phyloP scores from a whole-genome alignment of 2,329 filamentous ascomycete genomes.

The Fusarium xylarioides region DNA sequence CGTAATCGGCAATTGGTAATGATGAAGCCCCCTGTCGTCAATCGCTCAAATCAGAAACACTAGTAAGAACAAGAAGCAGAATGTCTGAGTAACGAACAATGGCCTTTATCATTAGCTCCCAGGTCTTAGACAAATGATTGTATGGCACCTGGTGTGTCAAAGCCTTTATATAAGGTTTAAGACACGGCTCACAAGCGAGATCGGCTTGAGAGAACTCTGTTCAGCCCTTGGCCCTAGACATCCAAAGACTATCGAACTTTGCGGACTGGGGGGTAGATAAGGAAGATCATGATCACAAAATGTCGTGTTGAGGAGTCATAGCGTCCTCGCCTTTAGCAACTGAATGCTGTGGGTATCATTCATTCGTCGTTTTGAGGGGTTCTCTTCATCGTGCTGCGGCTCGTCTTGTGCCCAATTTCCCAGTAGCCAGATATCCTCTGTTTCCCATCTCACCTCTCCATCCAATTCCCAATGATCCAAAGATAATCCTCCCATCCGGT shows the following conservation, averaged over 20 bases:
- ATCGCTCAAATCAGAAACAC: constrained; percentile 2
- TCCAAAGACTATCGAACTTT: background rate
- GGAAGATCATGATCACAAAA: background rate
- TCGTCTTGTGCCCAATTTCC: constrained; percentile 71
- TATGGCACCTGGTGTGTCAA: background rate
- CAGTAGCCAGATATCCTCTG: constrained; percentile 85
- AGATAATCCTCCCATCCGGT: constrained; percentile 67
- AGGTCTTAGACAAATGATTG: constrained; percentile 11
- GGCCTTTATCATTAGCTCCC: background rate
- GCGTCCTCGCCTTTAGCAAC: background rate
- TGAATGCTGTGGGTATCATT: constrained; percentile 10
- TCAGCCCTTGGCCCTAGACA: background rate
- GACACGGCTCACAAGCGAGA: background rate
- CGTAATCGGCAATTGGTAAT: background rate
- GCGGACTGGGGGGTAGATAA: background rate
- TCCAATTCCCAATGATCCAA: constrained; percentile 85
- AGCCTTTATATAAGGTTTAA: background rate
- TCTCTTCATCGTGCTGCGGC: constrained; percentile 42
- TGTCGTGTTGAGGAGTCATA: background rate
- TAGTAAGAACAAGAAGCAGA: background rate
- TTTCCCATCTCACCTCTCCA: constrained; percentile 94
- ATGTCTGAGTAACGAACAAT: constrained; percentile 3
- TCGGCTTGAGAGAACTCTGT: background rate
- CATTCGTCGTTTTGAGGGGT: constrained; percentile 2
- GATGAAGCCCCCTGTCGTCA: background rate